Base-by-base conservation (phyloP, 2,329 filamentous ascomycete genomes). In the Cytospora chrysosperma region DNA sequence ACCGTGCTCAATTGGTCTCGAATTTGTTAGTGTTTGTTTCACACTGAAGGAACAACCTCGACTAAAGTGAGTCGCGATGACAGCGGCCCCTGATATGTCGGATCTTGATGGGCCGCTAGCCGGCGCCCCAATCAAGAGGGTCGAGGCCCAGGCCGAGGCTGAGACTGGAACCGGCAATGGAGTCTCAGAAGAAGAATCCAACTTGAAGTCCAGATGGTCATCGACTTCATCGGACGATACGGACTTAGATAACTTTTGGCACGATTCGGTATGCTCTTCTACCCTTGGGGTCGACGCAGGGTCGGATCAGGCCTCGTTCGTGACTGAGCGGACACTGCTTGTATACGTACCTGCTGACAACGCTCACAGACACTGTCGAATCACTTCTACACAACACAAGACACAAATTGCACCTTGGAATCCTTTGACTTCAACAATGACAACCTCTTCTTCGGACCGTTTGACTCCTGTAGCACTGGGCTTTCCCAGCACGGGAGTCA, bases 371-470 rank as follows among this genome's bases (percentile, higher is more conserved):
- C 61, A 51, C 26, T 59, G 34, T 56, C 62, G 34, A 62, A 61
- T 28, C 64, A 65, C n/a, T 65, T 67, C 26, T 67, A 67, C 37
- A 65, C 65, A 13, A 67, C 63, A 37, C 59, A 67, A 30, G 65
- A 64, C 24, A 64, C 61, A n/a, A 28, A 13, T 15, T 58, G 52
- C 32, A 58, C 62, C 9, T 52, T 64, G 49, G 58, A 61, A 15
- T 64, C 62, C 15, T 62, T 65, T 40, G 57, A 60, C 49, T 65
- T 65, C 56, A 65, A 63, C 59, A 40, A 65, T 62, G 65, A 65
- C 27, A 59, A 37, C 37, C 53, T 65, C 27, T 63, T 65, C 40
- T 58, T 67, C n/a, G 63, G 63, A 13, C 56, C 59, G 1, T 63
- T 62, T 49, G 58, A 65, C 15, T 52, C 65, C 12, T 64, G 62